Evolutionary conservation across 1,139 yeast genomes (phyloP).

Genomic region (Meyerozyma sp.): DNA sequence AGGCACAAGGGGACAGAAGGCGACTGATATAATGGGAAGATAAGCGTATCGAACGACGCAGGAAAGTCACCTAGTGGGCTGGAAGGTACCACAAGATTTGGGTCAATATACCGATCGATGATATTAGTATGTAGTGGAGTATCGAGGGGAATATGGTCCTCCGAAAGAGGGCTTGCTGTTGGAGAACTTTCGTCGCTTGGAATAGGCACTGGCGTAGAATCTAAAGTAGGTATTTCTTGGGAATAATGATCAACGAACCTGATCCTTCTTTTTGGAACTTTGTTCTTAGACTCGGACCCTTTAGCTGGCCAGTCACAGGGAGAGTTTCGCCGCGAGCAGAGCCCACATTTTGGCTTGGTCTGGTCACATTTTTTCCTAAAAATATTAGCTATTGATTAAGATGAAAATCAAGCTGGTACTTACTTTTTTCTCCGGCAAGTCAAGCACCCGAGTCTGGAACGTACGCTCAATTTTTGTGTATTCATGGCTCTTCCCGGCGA

Average conservation of each 20-base stretch:
- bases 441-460: constrained; percentile 13
- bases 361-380: neutral
- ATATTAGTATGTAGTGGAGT: neutral
- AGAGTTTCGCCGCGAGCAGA: neutral
- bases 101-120: neutral
- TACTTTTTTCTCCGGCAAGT: constrained; percentile 12
- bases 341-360: neutral
- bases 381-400: neutral
- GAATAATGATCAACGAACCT: neutral
- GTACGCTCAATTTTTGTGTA: neutral
- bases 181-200: neutral
- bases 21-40: neutral
- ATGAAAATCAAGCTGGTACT: neutral
- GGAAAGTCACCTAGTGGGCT: neutral
- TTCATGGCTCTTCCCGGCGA: neutral
- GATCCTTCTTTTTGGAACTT: neutral
- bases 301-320: neutral
- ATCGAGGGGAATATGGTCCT: neutral
- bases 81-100: neutral
- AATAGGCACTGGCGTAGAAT: neutral
- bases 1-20: constrained; percentile 5
- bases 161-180: neutral
- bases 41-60: neutral
- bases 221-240: neutral
- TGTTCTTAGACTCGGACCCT: neutral